A percentile compares a stretch with the other conserved stretches of the same genome.
These are phyloP conservation scores for Hydnum rufescens DNA, from an alignment of 768 basidiomycete species.

Conservation along the genomic window DNA sequence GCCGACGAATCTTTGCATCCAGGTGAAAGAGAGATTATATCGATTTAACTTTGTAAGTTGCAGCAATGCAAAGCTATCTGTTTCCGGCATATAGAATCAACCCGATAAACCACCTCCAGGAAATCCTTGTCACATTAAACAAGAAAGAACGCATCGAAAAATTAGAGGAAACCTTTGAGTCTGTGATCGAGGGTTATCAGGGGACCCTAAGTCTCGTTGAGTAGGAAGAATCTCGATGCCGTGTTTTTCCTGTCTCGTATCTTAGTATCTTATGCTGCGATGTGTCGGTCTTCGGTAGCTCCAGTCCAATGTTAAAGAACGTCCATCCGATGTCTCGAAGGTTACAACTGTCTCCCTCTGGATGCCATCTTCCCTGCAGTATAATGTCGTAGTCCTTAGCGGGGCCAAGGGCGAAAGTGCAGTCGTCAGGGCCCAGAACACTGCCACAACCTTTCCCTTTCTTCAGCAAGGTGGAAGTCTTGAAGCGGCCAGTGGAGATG, in stretches of 20 bases:
- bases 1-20: background rate
- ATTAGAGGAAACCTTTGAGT: slow-evolving; percentile 82
- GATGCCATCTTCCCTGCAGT: too few relatives aligned
- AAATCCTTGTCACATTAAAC: slow-evolving; percentile 72
- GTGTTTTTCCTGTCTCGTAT: background rate
- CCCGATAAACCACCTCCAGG: slow-evolving; percentile 25
- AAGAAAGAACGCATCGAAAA: slow-evolving; percentile 74
- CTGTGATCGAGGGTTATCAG: slow-evolving; percentile 65
- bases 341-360: too few relatives aligned
- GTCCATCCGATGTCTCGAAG: too few relatives aligned
- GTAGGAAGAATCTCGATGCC: slow-evolving; percentile 1
- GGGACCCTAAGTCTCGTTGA: slow-evolving; percentile 37
- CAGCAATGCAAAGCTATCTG: background rate
- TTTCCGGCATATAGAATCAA: background rate
- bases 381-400: too few relatives aligned
- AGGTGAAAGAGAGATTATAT: slow-evolving; percentile 83
- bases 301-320: too few relatives aligned
- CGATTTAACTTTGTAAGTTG: slow-evolving; percentile 79
- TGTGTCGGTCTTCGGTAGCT: too few relatives aligned
- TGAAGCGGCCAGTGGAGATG: too few relatives aligned
- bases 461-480: too few relatives aligned
- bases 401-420: too few relatives aligned
- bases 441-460: too few relatives aligned
- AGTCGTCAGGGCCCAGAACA: too few relatives aligned
- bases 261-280: background rate